Conservation (phyloP, 176 grass and related monocot species). For the Otatea glauca region DNA sequence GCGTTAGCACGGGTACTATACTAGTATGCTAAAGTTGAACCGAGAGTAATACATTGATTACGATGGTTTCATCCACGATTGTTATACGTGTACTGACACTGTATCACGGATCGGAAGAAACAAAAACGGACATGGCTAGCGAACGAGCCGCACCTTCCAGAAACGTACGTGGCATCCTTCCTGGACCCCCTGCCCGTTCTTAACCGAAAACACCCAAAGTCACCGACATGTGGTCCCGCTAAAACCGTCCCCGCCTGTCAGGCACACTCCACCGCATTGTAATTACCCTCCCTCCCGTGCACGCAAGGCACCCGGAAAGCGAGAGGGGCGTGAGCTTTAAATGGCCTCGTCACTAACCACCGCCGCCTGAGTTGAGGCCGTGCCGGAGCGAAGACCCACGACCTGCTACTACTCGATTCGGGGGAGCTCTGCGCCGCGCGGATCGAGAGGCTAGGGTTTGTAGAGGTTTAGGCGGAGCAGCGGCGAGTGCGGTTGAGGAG, state of each 20-base stretch:
- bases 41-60: no score
- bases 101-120: neutral
- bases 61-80: no score
- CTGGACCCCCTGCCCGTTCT: neutral
- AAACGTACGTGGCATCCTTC: conserved; percentile 58
- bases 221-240: neutral
- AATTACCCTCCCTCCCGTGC: conserved; percentile 23
- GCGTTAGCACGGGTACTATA: no score
- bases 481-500: neutral
- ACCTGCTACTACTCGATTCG: neutral
- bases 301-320: conserved; percentile 53
- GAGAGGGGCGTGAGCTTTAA: conserved; percentile 47
- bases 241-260: accelerated
- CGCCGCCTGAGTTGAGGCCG: conserved; percentile 31
- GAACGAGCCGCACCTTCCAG: conserved; percentile 43
- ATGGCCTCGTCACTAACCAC: conserved; percentile 48
- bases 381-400: neutral
- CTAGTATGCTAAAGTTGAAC: no score
- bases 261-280: neutral
- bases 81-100: neutral
- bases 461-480: conserved; percentile 1
- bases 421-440: neutral
- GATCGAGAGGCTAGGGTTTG: conserved; percentile 46
- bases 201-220: accelerated
- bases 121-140: conserved; percentile 13